Evolutionary conservation across 2,329 filamentous ascomycete genomes (phyloP).

Genomic region (Ascochyta lentis): DNA sequence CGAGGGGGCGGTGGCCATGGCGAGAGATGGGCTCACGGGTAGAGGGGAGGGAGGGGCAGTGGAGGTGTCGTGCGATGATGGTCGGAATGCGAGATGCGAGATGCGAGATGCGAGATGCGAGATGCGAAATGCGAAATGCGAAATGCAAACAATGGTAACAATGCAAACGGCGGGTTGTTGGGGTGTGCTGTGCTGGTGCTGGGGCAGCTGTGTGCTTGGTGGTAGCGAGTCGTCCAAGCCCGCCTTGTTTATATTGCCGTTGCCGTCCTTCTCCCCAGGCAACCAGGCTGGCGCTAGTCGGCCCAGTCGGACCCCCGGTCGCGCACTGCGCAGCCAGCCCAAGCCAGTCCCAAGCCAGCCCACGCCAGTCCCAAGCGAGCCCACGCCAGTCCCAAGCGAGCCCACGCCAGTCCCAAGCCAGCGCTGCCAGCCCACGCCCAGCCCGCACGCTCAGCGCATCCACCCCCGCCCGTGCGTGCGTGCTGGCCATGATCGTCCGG

Average conservation of each 20-base stretch:
- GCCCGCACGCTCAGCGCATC: neutral
- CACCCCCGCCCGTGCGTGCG: neutral
- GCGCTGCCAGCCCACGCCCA: too few species aligned
- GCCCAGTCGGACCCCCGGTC: neutral
- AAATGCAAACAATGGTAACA: conserved; percentile 31
- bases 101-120: conserved; percentile 3
- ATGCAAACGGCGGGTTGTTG: conserved; percentile 30
- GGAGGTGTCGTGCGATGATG: too few species aligned
- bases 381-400: too few species aligned
- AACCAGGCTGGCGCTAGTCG: conserved; percentile 21
- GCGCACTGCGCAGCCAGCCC: neutral
- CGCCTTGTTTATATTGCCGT: conserved; percentile 24
- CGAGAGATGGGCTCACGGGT: neutral
- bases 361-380: too few species aligned
- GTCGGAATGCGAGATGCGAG: too few species aligned
- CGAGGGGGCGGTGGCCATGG: conserved; percentile 32
- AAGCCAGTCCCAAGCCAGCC: too few species aligned
- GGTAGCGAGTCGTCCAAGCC: conserved; percentile 25
- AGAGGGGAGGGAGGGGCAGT: too few species aligned
- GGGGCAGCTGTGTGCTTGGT: conserved; percentile 6
- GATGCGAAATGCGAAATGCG: conserved; percentile 1
- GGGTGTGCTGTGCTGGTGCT: conserved; percentile 2
- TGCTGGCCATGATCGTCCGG: conserved; percentile 14
- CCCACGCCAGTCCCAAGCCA: too few species aligned
- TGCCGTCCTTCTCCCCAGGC: conserved; percentile 22